Percentiles rank a stretch among this genome's conserved stretches.
Conservation (phyloP, 78 protist genomes). For the Dictyostelium purpureum region DNA sequence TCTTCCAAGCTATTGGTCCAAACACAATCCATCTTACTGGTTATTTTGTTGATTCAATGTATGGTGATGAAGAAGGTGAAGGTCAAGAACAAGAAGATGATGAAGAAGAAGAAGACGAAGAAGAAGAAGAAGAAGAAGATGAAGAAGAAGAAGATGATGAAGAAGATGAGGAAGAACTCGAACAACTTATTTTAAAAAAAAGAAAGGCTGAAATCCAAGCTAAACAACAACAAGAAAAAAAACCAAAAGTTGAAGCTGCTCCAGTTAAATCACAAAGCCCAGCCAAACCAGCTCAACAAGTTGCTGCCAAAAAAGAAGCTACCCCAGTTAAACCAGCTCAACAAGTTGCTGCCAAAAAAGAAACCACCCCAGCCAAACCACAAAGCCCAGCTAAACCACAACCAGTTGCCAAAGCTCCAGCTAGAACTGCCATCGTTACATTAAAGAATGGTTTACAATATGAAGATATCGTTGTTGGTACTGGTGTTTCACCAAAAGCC, state of each 20-base stretch:
- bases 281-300: neutral
- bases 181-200: neutral
- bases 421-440: neutral
- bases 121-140: neutral
- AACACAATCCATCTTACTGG: conserved; percentile 67
- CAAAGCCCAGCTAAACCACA: neutral
- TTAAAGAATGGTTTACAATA: conserved; percentile 48
- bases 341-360: neutral
- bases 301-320: conserved; percentile 15
- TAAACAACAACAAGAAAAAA: neutral
- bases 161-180: conserved; percentile 3
- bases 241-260: neutral
- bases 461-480: conserved; percentile 71
- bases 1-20: conserved; percentile 34
- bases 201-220: conserved; percentile 1
- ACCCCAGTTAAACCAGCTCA: neutral
- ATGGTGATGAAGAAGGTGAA: conserved; percentile 34
- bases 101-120: neutral
- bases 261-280: neutral
- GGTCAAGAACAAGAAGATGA: conserved; percentile 17
- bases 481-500: conserved; percentile 36
- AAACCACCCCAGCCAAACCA: neutral
- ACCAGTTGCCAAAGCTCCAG: neutral
- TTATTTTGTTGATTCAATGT: conserved; percentile 52
- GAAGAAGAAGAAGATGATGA: conserved; percentile 18